Conservation (phyloP, 176 grass and related monocot genomes). For the Lolium multiflorum region DNA sequence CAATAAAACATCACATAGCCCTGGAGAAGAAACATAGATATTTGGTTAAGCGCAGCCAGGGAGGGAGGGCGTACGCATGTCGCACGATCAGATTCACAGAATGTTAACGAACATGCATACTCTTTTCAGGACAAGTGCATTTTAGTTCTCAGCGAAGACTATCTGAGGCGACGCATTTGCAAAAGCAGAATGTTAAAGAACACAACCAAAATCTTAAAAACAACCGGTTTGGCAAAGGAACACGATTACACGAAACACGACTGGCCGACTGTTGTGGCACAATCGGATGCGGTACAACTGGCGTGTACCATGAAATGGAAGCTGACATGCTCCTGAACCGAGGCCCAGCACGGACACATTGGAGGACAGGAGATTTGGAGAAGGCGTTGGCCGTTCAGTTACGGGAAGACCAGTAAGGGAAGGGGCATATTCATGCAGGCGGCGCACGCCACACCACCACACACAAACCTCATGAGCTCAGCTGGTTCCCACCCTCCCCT, state of each 20-base stretch:
- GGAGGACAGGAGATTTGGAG: neutral
- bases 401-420: neutral
- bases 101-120: too few relatives aligned
- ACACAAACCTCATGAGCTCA: constrained; percentile 39
- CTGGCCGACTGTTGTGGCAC: too few relatives aligned
- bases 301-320: neutral
- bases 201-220: too few relatives aligned
- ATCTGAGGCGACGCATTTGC: too few relatives aligned
- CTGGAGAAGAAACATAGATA: neutral
- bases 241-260: too few relatives aligned
- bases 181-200: too few relatives aligned
- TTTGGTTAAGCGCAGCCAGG: constrained; percentile 32
- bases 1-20: neutral
- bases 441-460: constrained; percentile 31
- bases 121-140: too few relatives aligned
- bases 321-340: neutral
- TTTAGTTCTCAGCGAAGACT: too few relatives aligned
- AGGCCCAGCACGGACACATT: neutral
- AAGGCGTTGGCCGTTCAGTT: constrained; percentile 30
- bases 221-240: too few relatives aligned
- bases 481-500: neutral
- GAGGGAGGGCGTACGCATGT: neutral
- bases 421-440: neutral
- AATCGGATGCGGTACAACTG: neutral
- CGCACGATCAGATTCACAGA: too few relatives aligned